phyloP scores from a whole-genome alignment of 768 basidiomycete genomes.

The Tephrocybe rancida region DNA sequence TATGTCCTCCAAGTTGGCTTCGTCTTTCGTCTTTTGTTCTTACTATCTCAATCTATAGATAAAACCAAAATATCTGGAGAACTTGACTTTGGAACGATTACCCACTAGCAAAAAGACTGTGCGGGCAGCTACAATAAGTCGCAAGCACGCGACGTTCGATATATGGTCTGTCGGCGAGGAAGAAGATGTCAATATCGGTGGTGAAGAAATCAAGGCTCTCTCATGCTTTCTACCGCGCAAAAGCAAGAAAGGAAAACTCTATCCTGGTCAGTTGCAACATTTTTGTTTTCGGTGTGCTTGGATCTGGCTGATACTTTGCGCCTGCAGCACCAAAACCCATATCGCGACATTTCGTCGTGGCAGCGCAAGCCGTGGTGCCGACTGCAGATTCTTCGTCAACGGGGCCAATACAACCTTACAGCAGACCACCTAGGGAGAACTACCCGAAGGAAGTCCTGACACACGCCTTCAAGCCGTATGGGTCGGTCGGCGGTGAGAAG shows the following conservation, averaged over 20 bases:
- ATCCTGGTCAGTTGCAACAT: constrained; percentile 45
- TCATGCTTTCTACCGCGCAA: constrained; percentile 68
- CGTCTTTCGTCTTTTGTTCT: not conserved
- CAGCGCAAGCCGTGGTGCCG: constrained; percentile 47
- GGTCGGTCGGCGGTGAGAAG: constrained; percentile 39
- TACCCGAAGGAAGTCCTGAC: constrained; percentile 65
- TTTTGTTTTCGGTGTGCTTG: too few relatives aligned
- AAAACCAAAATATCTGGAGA: constrained; percentile 64
- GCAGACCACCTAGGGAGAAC: constrained; percentile 57
- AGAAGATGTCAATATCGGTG: constrained; percentile 41
- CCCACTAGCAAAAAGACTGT: constrained; percentile 40
- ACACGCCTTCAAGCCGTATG: constrained; percentile 66
- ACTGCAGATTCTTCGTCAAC: constrained; percentile 25
- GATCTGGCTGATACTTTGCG: not conserved
- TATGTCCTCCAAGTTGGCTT: constrained; percentile 35
- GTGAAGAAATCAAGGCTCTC: constrained; percentile 64
- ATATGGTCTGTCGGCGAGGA: constrained; percentile 63
- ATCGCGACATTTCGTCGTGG: constrained; percentile 58
- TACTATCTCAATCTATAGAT: constrained; percentile 41
- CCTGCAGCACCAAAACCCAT: constrained; percentile 59
- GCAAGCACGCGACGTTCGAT: constrained; percentile 61
- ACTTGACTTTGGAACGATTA: constrained; percentile 43
- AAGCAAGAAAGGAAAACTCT: constrained; percentile 60
- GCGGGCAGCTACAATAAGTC: constrained; percentile 50
- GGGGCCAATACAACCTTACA: constrained; percentile 26